Evolutionary conservation across 169 alveolate genomes (phyloP).

Genomic region (Eimeria brunetti): DNA sequence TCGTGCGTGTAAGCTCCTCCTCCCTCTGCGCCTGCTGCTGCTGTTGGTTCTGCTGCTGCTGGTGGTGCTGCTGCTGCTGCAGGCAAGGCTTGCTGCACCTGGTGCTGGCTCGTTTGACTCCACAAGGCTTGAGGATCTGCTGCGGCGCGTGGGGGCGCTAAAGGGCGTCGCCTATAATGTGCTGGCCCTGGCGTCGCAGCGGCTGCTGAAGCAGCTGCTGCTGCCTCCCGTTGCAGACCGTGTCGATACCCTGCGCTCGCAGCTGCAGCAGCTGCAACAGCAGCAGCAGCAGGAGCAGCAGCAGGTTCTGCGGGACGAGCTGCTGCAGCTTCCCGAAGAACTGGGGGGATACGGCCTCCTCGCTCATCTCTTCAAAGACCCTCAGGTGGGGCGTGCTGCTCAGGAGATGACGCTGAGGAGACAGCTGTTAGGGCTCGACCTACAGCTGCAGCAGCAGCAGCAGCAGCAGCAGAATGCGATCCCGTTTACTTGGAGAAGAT

Average conservation of each 20-base stretch:
- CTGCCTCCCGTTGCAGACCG: conserved; percentile 22
- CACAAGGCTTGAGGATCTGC: conserved; percentile 2
- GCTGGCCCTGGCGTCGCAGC: conserved; percentile 43
- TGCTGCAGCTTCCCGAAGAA: conserved; percentile 47
- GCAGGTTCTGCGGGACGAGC: not conserved
- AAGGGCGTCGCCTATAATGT: conserved; percentile 37
- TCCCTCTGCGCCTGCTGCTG: not conserved
- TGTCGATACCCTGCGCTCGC: not conserved
- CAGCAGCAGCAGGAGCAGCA: conserved; percentile 28
- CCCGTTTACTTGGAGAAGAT: conserved; percentile 6
- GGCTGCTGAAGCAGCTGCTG: conserved; percentile 59
- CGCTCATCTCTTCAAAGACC: conserved; percentile 15
- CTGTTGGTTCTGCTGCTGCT: not conserved
- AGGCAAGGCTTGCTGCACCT: conserved; percentile 17
- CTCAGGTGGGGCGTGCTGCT: not conserved
- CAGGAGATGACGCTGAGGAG: conserved; percentile 52
- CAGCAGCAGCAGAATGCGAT: conserved; percentile 21
- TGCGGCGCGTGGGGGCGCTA: conserved; percentile 41
- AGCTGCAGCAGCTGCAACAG: conserved; percentile 56
- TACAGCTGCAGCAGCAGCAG: conserved; percentile 37
- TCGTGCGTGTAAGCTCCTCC: not conserved
- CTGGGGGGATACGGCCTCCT: conserved; percentile 48
- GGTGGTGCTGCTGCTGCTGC: not conserved
- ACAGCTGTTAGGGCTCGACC: conserved; percentile 37
- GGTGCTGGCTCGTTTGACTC: not conserved